Percentiles rank a stretch among this genome's conserved stretches.
These are phyloP conservation scores for Cyberlindnera euphorbiiphila DNA, from an alignment of 805 yeast genomes.

Conservation along the genomic window DNA sequence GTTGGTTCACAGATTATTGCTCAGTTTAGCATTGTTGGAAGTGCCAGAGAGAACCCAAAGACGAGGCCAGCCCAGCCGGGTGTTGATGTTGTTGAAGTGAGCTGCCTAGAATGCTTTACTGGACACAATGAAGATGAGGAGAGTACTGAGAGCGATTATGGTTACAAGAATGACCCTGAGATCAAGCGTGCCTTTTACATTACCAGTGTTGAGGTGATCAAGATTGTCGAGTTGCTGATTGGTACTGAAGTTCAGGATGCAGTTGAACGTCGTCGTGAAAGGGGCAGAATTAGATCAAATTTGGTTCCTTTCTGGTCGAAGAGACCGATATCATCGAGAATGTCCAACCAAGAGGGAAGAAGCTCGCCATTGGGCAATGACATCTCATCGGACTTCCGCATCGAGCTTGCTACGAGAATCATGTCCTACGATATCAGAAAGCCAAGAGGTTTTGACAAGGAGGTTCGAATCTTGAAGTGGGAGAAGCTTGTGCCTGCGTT, in stretches of 20 bases:
- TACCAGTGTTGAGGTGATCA: slow-evolving; percentile 64
- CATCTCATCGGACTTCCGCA: slow-evolving; percentile 33
- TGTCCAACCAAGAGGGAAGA: slow-evolving; percentile 15
- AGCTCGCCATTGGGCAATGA: slow-evolving; percentile 25
- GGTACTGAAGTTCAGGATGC: slow-evolving; percentile 45
- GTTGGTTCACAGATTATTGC: slow-evolving; percentile 43
- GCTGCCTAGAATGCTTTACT: slow-evolving; percentile 48
- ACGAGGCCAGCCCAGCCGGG: slow-evolving; percentile 34
- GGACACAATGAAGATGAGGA: slow-evolving; percentile 33
- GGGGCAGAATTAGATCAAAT: slow-evolving; percentile 65
- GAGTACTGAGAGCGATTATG: slow-evolving; percentile 25
- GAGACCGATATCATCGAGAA: slow-evolving; percentile 47
- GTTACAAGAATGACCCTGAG: slow-evolving; percentile 25
- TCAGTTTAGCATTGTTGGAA: slow-evolving; percentile 47
- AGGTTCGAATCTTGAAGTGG: slow-evolving; percentile 61
- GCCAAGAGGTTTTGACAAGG: slow-evolving; percentile 68
- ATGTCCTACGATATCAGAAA: slow-evolving; percentile 60
- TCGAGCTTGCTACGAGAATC: slow-evolving; percentile 58
- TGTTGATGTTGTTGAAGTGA: slow-evolving; percentile 53
- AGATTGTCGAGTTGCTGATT: slow-evolving; percentile 57
- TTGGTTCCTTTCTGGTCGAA: slow-evolving; percentile 66
- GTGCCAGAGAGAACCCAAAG: slow-evolving; percentile 45
- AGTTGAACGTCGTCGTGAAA: slow-evolving; percentile 52
- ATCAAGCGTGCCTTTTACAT: slow-evolving; percentile 37
- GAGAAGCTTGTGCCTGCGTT: slow-evolving; percentile 55